phyloP scores from a whole-genome alignment of 352 stramenopile species.

The Phytopythium aichiense region DNA sequence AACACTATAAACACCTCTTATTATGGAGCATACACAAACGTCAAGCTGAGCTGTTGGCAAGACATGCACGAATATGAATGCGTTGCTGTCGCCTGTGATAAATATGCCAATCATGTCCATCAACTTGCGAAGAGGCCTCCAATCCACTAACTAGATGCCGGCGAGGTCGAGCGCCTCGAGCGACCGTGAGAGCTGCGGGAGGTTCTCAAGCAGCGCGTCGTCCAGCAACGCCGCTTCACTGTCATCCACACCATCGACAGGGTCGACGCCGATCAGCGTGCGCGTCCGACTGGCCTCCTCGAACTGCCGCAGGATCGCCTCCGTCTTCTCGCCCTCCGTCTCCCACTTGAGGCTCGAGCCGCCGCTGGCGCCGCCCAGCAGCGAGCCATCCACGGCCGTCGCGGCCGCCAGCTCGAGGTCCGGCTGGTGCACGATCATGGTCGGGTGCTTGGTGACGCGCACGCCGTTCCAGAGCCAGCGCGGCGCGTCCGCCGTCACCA shows the following conservation, averaged over 20 bases:
- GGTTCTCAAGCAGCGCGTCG: conserved; percentile 50
- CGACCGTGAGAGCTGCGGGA: conserved; percentile 57
- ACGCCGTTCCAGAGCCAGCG: conserved; percentile 85
- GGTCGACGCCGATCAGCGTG: conserved; percentile 36
- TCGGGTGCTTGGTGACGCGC: conserved; percentile 80
- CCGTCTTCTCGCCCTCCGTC: conserved; percentile 77
- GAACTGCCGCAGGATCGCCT: conserved; percentile 78
- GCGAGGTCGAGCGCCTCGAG: conserved; percentile 78
- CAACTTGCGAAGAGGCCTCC: neutral
- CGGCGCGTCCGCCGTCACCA: conserved; percentile 66
- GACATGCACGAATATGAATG: too few species aligned
- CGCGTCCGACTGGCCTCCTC: conserved; percentile 73
- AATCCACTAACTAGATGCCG: conserved; percentile 33
- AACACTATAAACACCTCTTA: neutral
- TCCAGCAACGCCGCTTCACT: conserved; percentile 48
- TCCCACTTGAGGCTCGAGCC: conserved; percentile 60
- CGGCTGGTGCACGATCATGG: conserved; percentile 82
- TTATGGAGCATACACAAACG: neutral
- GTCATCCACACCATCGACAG: conserved; percentile 46
- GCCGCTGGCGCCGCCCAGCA: conserved; percentile 22
- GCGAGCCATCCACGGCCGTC: conserved; percentile 27
- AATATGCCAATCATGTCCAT: neutral
- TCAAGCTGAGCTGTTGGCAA: too few species aligned
- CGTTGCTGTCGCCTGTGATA: too few species aligned
- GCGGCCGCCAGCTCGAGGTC: conserved; percentile 45